Evolutionary conservation across 768 basidiomycete genomes (phyloP), one percentile per base, ranked within the genome.

Genomic region (Lentinula aciculospora): DNA sequence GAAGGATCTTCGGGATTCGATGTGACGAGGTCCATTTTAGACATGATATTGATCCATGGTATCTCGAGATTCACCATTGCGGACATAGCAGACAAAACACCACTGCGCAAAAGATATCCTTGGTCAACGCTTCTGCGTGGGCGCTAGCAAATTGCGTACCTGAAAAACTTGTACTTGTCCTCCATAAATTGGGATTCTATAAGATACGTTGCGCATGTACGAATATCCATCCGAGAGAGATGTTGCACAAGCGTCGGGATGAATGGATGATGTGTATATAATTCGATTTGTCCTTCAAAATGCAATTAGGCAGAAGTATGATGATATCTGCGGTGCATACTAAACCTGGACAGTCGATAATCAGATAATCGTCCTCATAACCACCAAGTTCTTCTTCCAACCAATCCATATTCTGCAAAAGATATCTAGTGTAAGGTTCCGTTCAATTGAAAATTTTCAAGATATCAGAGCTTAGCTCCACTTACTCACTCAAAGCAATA

Each of bases 111-210:
- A 63, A 47, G 34, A 53, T 65, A 57, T 60, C 47, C n/a, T 31
- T 15, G 31, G 56, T 60, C 31, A 56, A 60, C 37, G 32, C 17
- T 25, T 6, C n/a, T 40, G 36, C 47, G 25, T 44, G 19, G 25
- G 53, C n/a, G n/a, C 13, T 29, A 54, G 58, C 44, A 58, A 53
- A 31, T 29, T 46, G 42, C 63, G 32, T 49, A 87, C 91, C 89
- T 89, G 73, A 99, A 99, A 74, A 97, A 99, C 67, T 99, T 99
- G 71, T 94, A 91, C 62, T 90, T 88, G 71, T 99, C 97, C 72
- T 99, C 97, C 94, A 98, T 98, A 73, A 99, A 99, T 65, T 99
- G 97, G 0, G 92, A 94, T 68, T 99, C 97, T 61, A 99, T 85
- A 40, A 99, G 82, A 69, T 98, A 99, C 29, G 84, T 85, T 3